phyloP scores from a whole-genome alignment of 352 stramenopile genomes.

The Pythium insidiosum region DNA sequence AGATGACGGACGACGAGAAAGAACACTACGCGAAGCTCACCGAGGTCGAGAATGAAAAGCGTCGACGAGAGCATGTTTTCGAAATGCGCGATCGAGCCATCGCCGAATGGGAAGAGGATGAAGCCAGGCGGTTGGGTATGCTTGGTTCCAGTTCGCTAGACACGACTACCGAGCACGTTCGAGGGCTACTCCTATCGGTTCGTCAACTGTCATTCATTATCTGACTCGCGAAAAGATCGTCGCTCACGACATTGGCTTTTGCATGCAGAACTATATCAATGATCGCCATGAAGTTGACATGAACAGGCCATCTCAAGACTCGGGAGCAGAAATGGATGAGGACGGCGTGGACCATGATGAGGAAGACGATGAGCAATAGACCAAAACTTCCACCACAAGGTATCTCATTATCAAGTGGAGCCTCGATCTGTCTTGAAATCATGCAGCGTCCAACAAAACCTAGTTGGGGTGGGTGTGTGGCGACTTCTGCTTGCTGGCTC shows the following conservation, averaged over 20 bases:
- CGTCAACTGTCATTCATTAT: no score
- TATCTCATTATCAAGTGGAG: no score
- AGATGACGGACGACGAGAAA: conserved; percentile 75
- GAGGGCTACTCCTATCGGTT: conserved; percentile 61
- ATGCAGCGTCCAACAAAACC: no score
- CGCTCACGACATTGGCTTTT: no score
- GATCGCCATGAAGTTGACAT: conserved; percentile 65
- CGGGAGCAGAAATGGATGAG: background rate
- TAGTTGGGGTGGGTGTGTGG: no score
- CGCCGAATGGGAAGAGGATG: conserved; percentile 71
- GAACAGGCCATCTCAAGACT: conserved; percentile 19
- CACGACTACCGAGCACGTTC: conserved; percentile 45
- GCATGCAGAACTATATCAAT: conserved; percentile 57
- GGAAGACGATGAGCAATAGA: conserved; percentile 22
- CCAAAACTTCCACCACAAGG: no score
- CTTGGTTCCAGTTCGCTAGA: conserved; percentile 49
- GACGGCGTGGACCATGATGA: conserved; percentile 31
- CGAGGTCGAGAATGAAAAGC: conserved; percentile 76
- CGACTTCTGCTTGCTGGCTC: no score
- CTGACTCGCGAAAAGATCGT: no score
- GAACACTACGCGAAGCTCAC: conserved; percentile 68
- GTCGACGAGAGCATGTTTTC: conserved; percentile 58
- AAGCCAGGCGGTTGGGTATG: conserved; percentile 52
- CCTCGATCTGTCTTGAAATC: no score
- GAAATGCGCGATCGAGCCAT: conserved; percentile 63